Base-by-base conservation (phyloP, 2,329 filamentous ascomycete species). In the Alternaria viburni region DNA sequence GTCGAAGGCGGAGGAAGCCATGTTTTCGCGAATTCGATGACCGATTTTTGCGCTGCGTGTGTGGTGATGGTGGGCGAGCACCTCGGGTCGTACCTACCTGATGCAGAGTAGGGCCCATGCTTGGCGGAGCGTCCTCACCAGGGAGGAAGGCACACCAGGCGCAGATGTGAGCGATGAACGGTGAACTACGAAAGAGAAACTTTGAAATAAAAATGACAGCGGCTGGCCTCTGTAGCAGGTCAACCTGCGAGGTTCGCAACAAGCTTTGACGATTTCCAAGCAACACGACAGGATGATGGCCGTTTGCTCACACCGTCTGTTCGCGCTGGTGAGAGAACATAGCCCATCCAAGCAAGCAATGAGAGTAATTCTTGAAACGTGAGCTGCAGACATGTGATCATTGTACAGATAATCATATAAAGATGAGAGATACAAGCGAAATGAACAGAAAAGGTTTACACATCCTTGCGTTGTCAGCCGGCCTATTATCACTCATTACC, bases 401-500 rank as follows among this genome's bases (percentile, higher is more conserved):
- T 19, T 54, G 26, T 21, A 41, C 15, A 45, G 26, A 32, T 6
- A 26, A n/a, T 15, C 30, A 17, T 32, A 57, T 15, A 45, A 12
- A 12, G 25, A 11, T n/a, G n/a, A 13, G 19, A 45, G 4, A 26
- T 13, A 12, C 15, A 45, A 6, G 12, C 9, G 7, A 11, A 13
- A 46, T 13, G 1, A 36, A 23, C 30, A 23, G 26, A 43, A 19
- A 57, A 8, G 25, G 17, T 11, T n/a, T 21, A 43, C 15, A 50
- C n/a, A 19, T 21, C 17, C 11, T 51, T 26, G 17, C 12, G 30
- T 21, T 25, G 36, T 8, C 11, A 49, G 28, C 21, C 36, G 9
- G 4, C 6, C 32, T 4, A 32, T 10, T 15, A 17, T 50, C 51
- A 62, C 60, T 71, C 64, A 25, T 73, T 74, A n/a, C 67, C 71